phyloP scores from a whole-genome alignment of 1,284 basidiomycete genomes.

The Fomitopsis pinicola region DNA sequence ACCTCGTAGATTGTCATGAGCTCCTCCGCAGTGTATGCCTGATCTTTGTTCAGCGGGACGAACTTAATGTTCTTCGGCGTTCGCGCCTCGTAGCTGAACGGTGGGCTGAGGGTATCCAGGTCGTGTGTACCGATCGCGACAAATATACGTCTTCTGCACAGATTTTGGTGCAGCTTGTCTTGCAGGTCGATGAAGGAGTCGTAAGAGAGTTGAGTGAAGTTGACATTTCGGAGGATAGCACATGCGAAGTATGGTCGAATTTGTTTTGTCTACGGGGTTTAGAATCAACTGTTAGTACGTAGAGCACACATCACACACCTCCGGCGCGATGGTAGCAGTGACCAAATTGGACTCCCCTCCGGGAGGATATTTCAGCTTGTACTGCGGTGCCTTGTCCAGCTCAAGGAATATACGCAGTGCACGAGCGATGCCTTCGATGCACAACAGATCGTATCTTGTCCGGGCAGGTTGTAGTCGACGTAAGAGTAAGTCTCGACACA shows the following conservation, averaged over 20 bases:
- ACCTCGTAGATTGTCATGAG: constrained; percentile 92
- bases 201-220: constrained; percentile 87
- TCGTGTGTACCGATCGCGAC: constrained; percentile 99
- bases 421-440: constrained; percentile 93
- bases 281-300: neutral
- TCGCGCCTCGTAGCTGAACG: constrained; percentile 91
- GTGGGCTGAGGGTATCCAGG: constrained; percentile 82
- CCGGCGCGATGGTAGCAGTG: constrained; percentile 64
- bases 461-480: neutral
- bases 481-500: neutral
- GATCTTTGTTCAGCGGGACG: constrained; percentile 75
- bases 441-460: constrained; percentile 92
- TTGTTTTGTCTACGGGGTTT: constrained; percentile 54
- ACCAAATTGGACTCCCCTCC: constrained; percentile 64
- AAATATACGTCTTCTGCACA: constrained; percentile 86
- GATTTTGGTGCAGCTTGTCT: constrained; percentile 97
- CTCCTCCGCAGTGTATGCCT: constrained; percentile 76
- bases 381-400: constrained; percentile 66
- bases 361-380: constrained; percentile 65
- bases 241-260: constrained; percentile 91
- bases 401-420: constrained; percentile 86
- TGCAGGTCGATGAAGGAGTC: constrained; percentile 98
- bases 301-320: constrained; percentile 43
- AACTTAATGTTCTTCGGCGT: constrained; percentile 91
- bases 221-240: constrained; percentile 86